Evolutionary conservation across 129 eudicot species (phyloP), one percentile per base, ranked within the genome.

Genomic region (Chrysanthemum lavandulifolium): DNA sequence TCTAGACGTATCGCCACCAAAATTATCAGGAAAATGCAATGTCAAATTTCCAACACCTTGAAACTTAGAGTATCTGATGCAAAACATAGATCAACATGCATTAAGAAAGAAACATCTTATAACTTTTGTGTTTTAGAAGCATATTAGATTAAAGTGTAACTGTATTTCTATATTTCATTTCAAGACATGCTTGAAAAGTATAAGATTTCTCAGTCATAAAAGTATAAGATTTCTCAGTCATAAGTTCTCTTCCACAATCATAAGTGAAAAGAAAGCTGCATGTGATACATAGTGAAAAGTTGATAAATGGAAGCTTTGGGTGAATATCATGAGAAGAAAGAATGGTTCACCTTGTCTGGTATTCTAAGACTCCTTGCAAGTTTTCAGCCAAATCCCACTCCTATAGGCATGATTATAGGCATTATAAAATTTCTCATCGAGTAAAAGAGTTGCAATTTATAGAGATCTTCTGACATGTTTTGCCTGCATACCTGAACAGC

Each of bases 321-420:
- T 18, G 13, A 25, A 40, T 54, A 50, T 61, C 54, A 68, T 14
- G 31, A 33, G 68, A 45, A 61, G 33, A 13, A 49, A 43, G 31
- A 56, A 31, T 6, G n/a, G 11, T 61, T 67, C 79, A 94, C 98
- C 96, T 94, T 75, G 99, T 94, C 72, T 94, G 99, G 82, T 87
- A 94, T 69, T 94, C 99, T 51, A 94, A 57, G 10, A 88, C 88
- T 75, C 99, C 97, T 75, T 94, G 94, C 74, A 91, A 73, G 76
- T 94, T 94, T 81, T 94, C 99, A 1, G 76, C 97, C 79, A 94
- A 81, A 29, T 94, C 99, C 99, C 99, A 94, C 85, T 94, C 99
- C 99, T 94, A 36, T 73, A 48, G 15, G 15, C 6, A 18, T 56
- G 48, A 45, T 65, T 90, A 36, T 73, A 48, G 15, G 15, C 6